These are phyloP conservation scores for Trichoderma arundinaceum DNA, from an alignment of 2,329 filamentous ascomycete genomes.

Conservation along the genomic window DNA sequence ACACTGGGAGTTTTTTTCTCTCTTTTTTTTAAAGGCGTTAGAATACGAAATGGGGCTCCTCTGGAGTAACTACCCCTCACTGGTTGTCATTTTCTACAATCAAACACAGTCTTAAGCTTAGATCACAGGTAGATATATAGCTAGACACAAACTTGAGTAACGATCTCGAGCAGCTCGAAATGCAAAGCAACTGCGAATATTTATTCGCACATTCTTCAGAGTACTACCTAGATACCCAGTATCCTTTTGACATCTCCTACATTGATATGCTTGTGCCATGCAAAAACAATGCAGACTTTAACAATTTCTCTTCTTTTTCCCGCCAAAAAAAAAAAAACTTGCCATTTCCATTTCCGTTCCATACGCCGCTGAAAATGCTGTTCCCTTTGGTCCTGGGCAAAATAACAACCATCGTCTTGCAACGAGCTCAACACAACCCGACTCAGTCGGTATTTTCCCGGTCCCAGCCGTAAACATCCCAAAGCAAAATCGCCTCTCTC, in stretches of 20 bases:
- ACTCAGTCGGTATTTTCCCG: no score
- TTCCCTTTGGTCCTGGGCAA: background rate
- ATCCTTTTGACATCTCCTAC: background rate
- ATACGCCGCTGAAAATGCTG: slow-evolving; percentile 16
- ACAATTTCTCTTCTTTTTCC: slow-evolving; percentile 1
- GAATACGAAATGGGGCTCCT: background rate
- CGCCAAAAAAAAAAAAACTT: background rate
- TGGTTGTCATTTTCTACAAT: background rate
- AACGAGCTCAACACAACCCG: background rate
- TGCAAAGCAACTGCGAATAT: background rate
- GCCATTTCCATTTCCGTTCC: background rate
- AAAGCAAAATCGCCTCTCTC: no score
- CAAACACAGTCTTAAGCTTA: slow-evolving; percentile 13
- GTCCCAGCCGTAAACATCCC: no score
- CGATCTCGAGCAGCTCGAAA: background rate
- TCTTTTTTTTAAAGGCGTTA: background rate
- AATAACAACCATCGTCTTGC: background rate
- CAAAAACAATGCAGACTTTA: background rate
- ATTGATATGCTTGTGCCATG: background rate
- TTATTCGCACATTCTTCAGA: background rate
- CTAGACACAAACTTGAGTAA: slow-evolving; percentile 12
- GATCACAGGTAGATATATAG: slow-evolving; percentile 8
- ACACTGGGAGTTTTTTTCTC: background rate
- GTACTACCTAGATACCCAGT: background rate
- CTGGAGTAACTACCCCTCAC: background rate